phyloP scores from a whole-genome alignment of 768 basidiomycete genomes.

The Suillus discolor region DNA sequence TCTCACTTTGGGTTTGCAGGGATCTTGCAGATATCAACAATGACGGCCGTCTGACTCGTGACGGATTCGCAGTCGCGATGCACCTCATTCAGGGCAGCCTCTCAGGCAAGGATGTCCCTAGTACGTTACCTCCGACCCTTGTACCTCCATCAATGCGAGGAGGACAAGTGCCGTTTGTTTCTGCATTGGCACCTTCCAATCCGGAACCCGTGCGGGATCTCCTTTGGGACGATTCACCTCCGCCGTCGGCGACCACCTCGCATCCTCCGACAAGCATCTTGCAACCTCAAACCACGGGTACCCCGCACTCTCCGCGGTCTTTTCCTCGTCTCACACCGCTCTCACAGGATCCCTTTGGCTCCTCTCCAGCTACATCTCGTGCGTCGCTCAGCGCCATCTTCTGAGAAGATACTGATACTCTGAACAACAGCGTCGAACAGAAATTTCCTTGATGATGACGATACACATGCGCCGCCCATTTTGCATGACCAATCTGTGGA shows the following conservation, averaged over 20 bases:
- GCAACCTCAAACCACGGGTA: slow-evolving; percentile 42
- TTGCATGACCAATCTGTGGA: slow-evolving; percentile 79
- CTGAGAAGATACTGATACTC: slow-evolving; percentile 8
- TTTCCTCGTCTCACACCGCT: slow-evolving; percentile 21
- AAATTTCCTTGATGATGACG: slow-evolving; percentile 76
- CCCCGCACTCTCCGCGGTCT: slow-evolving; percentile 34
- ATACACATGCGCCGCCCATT: slow-evolving; percentile 47
- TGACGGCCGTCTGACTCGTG: slow-evolving; percentile 83
- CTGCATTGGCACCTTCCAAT: slow-evolving; percentile 39
- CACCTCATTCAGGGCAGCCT: slow-evolving; percentile 89
- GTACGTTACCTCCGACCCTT: slow-evolving; percentile 67
- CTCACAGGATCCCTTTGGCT: slow-evolving; percentile 53
- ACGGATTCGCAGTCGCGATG: slow-evolving; percentile 96
- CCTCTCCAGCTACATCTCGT: slow-evolving; percentile 32
- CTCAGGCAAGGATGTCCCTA: slow-evolving; percentile 75
- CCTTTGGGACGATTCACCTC: slow-evolving; percentile 58
- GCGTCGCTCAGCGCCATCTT: slow-evolving; percentile 9
- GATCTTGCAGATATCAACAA: slow-evolving; percentile 90
- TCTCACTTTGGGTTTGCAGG: slow-evolving; percentile 49
- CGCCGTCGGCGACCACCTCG: slow-evolving; percentile 39
- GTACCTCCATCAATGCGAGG: slow-evolving; percentile 82
- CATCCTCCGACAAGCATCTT: slow-evolving; percentile 27
- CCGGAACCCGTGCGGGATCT: slow-evolving; percentile 47
- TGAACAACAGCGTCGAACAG: slow-evolving; percentile 27
- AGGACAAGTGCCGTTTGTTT: slow-evolving; percentile 38